Conservation (phyloP, 2,329 filamentous ascomycete species). For the Akanthomyces lecanii region DNA sequence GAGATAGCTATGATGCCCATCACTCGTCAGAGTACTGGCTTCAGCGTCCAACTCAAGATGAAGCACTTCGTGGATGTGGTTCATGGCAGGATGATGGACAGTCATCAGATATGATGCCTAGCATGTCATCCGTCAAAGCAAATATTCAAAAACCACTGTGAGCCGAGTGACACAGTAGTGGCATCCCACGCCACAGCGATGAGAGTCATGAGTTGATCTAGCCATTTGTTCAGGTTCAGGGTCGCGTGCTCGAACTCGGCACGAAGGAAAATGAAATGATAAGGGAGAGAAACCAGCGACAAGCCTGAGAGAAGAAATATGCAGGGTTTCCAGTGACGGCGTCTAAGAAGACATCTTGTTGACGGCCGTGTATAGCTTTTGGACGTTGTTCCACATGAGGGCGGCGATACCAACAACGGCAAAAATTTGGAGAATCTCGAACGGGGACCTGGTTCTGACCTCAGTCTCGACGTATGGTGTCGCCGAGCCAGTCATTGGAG, state of each 20-base stretch:
- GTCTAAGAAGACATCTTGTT: constrained; percentile 9
- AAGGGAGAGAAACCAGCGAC: background rate
- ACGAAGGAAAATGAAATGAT: background rate
- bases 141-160: background rate
- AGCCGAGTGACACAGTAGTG: no score
- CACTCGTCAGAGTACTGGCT: background rate
- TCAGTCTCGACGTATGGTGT: constrained; percentile 53
- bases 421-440: constrained; percentile 54
- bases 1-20: background rate
- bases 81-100: background rate
- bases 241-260: no score
- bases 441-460: constrained; percentile 49
- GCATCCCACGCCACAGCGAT: background rate
- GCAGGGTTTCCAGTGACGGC: background rate
- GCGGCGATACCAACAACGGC: constrained; percentile 43
- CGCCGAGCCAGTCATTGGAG: constrained; percentile 55
- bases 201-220: background rate
- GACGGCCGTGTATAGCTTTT: constrained; percentile 23
- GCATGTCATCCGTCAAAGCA: background rate
- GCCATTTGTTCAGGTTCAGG: background rate
- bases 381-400: constrained; percentile 38
- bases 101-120: background rate
- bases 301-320: background rate
- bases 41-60: background rate
- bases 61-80: constrained; percentile 5